phyloP scores from a whole-genome alignment of 78 protist genomes.

The Dictyostelium discoideum region DNA sequence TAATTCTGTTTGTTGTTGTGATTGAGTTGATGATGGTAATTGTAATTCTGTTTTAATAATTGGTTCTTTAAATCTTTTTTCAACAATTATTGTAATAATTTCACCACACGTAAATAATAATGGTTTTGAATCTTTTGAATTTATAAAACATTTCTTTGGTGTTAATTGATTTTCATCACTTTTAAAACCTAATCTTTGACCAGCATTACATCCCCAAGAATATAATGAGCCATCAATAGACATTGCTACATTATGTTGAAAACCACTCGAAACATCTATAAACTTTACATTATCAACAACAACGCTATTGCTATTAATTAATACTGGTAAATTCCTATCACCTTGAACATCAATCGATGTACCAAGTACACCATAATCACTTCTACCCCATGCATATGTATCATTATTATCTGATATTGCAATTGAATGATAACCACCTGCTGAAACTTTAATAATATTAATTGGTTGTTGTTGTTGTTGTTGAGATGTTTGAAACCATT shows the following conservation, averaged over 20 bases:
- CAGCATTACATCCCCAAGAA: slow-evolving; percentile 58
- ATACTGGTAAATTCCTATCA: neutral
- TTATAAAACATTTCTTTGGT: neutral
- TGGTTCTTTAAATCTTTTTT: neutral
- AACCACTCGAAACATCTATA: slow-evolving; percentile 25
- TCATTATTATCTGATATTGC: slow-evolving; percentile 6
- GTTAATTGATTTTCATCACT: slow-evolving; percentile 25
- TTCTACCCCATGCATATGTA: slow-evolving; percentile 33
- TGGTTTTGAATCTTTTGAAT: neutral
- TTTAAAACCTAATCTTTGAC: slow-evolving; percentile 14
- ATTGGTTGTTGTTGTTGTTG: too few relatives aligned
- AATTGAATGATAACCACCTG: slow-evolving; percentile 77
- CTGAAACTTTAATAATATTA: slow-evolving; percentile 11
- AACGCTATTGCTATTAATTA: neutral
- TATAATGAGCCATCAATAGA: neutral
- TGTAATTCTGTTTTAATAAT: neutral
- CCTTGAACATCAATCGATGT: neutral
- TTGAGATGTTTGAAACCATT: neutral
- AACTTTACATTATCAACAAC: neutral
- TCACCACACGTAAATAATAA: slow-evolving; percentile 42
- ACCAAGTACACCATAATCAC: slow-evolving; percentile 63
- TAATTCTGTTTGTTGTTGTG: neutral
- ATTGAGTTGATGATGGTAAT: neutral
- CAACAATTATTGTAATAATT: slow-evolving; percentile 24
- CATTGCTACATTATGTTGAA: slow-evolving; percentile 56